A percentile compares a stretch with the other conserved stretches of the same genome.
phyloP scores from a whole-genome alignment of 2,329 filamentous ascomycete genomes.

The Neonectria neomacrospora region DNA sequence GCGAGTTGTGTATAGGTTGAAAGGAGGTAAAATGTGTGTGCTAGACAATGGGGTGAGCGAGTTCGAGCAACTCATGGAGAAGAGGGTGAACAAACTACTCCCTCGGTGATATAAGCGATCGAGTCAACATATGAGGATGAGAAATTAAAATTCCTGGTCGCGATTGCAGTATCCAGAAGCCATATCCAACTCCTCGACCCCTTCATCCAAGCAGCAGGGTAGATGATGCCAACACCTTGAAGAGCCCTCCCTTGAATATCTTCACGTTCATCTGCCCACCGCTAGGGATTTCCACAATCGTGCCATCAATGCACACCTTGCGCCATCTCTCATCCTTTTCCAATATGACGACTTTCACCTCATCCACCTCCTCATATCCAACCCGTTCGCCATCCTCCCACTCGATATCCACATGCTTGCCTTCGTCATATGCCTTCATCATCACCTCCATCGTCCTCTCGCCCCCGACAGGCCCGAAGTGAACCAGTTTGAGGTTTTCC shows the following conservation, averaged over 20 bases:
- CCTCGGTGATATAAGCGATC: not conserved
- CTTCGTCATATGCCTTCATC: constrained; percentile 69
- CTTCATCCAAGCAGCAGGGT: constrained; percentile 29
- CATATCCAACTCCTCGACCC: not conserved
- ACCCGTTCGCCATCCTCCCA: constrained; percentile 70
- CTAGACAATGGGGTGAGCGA: constrained; percentile 71
- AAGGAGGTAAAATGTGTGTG: constrained; percentile 64
- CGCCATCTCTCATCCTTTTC: constrained; percentile 82
- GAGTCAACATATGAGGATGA: not conserved
- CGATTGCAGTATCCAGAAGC: not conserved
- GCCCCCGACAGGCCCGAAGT: constrained; percentile 75
- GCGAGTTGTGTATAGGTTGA: constrained; percentile 70
- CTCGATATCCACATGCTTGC: constrained; percentile 63
- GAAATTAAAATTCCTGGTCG: not conserved
- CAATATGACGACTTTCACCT: constrained; percentile 71
- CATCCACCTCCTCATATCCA: constrained; percentile 76
- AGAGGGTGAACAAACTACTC: constrained; percentile 62
- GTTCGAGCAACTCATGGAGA: constrained; percentile 73
- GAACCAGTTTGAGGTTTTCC: constrained; percentile 75
- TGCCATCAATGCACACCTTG: constrained; percentile 91
- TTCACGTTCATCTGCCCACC: constrained; percentile 77
- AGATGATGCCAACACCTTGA: constrained; percentile 58
- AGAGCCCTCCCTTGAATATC: constrained; percentile 55
- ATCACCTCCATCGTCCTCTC: constrained; percentile 81
- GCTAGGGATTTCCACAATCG: constrained; percentile 78